A percentile compares a stretch with the other conserved stretches of the same genome.
These are phyloP conservation scores for Fraxinus anomala DNA, from an alignment of 257 asterid genomes.

Conservation along the genomic window DNA sequence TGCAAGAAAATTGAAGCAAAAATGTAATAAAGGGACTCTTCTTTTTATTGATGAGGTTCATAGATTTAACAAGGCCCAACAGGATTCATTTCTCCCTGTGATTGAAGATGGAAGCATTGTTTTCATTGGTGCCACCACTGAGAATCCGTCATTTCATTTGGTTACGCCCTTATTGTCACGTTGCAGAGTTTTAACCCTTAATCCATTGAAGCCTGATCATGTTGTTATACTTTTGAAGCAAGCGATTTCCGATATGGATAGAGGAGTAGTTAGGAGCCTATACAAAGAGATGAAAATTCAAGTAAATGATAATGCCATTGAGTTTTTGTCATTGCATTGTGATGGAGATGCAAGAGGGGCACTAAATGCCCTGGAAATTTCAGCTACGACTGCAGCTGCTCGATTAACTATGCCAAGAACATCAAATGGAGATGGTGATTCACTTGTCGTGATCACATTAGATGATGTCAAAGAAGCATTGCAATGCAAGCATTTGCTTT, in stretches of 20 bases:
- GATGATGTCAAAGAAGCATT: neutral
- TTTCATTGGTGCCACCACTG: slow-evolving; percentile 91
- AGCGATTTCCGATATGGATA: neutral
- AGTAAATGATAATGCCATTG: neutral
- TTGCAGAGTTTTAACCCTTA: slow-evolving; percentile 65
- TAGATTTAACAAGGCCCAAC: slow-evolving; percentile 86
- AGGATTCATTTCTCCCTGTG: slow-evolving; percentile 78
- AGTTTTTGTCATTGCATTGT: neutral
- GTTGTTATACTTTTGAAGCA: neutral
- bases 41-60: slow-evolving; percentile 91
- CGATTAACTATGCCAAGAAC: neutral
- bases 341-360: slow-evolving; percentile 5
- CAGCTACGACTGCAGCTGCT: neutral
- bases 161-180: slow-evolving; percentile 80
- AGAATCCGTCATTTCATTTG: slow-evolving; percentile 85
- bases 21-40: slow-evolving; percentile 46
- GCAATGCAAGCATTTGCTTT: slow-evolving; percentile 2
- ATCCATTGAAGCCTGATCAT: slow-evolving; percentile 51
- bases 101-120: slow-evolving; percentile 88
- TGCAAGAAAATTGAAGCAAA: slow-evolving; percentile 45
- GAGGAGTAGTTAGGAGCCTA: neutral
- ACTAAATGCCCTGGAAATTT: neutral
- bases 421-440: neutral
- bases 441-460: neutral
- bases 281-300: neutral